Conservation (phyloP, 2,329 filamentous ascomycete species). For the Colletotrichum sojae region DNA sequence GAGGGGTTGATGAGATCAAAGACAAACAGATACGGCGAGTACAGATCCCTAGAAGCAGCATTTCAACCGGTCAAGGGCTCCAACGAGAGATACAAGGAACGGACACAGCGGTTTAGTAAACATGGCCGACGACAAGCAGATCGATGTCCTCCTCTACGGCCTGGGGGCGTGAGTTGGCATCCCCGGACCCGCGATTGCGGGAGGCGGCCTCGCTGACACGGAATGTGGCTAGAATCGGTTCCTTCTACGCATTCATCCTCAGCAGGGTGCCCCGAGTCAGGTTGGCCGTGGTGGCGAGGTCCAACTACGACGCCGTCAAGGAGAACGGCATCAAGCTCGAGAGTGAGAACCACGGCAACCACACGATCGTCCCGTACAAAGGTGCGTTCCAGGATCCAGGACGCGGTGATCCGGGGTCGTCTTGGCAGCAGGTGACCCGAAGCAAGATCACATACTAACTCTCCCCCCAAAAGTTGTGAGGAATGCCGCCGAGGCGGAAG, state of each 20-base stretch:
- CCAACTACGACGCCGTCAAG: slow-evolving; percentile 70
- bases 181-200: neutral
- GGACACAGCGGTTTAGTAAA: neutral
- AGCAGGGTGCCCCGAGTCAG: slow-evolving; percentile 58
- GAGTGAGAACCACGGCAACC: slow-evolving; percentile 69
- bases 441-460: neutral
- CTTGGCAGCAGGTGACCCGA: neutral
- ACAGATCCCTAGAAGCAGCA: neutral
- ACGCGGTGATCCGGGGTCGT: neutral
- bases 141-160: slow-evolving; percentile 63
- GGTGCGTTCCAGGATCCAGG: slow-evolving; percentile 45
- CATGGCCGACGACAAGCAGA: slow-evolving; percentile 43
- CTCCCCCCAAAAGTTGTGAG: slow-evolving; percentile 54
- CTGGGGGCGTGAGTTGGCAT: slow-evolving; percentile 64
- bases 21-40: neutral
- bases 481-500: slow-evolving; percentile 60
- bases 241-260: slow-evolving; percentile 70
- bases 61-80: neutral
- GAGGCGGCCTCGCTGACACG: slow-evolving; percentile 4
- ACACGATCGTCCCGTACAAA: slow-evolving; percentile 62
- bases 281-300: slow-evolving; percentile 73
- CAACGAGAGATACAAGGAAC: neutral
- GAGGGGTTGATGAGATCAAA: neutral
- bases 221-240: slow-evolving; percentile 61
- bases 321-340: slow-evolving; percentile 65